Conservation (phyloP, 108 stramenopile genomes). For the Skeletonema costatum region DNA sequence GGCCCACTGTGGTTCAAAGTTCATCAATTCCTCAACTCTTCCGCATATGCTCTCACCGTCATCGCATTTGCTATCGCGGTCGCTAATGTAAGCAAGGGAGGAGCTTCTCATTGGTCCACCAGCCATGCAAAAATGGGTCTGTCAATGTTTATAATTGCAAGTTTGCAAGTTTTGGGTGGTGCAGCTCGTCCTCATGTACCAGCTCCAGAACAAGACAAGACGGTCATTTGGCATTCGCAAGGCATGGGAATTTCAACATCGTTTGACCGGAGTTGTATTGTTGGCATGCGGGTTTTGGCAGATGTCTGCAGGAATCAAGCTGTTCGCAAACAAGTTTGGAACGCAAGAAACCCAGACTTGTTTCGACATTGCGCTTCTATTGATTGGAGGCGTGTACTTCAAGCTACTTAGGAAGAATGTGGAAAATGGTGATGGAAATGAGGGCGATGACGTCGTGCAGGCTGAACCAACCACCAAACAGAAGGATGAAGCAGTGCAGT, state of each 20-base stretch:
- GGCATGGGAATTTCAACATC: constrained; percentile 29
- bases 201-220: constrained; percentile 27
- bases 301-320: constrained; percentile 22
- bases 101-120: constrained; percentile 10
- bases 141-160: constrained; percentile 40
- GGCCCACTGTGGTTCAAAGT: background rate
- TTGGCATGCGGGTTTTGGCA: constrained; percentile 44
- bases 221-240: constrained; percentile 19
- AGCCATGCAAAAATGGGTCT: constrained; percentile 43
- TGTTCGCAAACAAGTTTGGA: constrained; percentile 26
- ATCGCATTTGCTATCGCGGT: background rate
- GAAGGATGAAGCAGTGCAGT: background rate
- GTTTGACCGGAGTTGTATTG: constrained; percentile 12
- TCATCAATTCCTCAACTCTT: background rate
- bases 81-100: constrained; percentile 10
- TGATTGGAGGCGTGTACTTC: constrained; percentile 9
- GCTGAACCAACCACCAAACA: background rate
- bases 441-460: background rate
- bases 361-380: constrained; percentile 2
- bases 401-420: background rate
- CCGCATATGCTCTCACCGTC: background rate
- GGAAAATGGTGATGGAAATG: background rate
- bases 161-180: constrained; percentile 42
- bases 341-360: constrained; percentile 20
- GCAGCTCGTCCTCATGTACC: constrained; percentile 40